phyloP scores from a whole-genome alignment of 1,284 basidiomycete species.

The Microbotryomycetes sp. region DNA sequence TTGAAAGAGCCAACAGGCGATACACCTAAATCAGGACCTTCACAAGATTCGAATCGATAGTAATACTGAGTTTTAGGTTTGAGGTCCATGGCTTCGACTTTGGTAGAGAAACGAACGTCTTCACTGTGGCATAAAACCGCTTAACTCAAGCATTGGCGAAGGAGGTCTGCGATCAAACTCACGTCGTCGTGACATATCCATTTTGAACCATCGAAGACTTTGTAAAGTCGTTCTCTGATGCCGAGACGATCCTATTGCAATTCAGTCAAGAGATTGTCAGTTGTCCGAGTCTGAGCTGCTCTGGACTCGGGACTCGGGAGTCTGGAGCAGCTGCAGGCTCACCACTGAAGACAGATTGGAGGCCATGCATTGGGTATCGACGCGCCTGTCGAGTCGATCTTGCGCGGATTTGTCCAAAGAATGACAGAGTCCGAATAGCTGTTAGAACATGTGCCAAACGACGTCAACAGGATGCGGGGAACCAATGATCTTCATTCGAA shows the following conservation, averaged over 20 bases:
- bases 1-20: conserved; percentile 52
- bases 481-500: background rate
- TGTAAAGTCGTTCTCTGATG: conserved; percentile 46
- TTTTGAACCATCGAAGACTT: conserved; percentile 13
- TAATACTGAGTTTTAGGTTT: conserved; percentile 55
- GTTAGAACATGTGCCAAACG: background rate
- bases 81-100: conserved; percentile 55
- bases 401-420: conserved; percentile 51
- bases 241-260: conserved; percentile 56
- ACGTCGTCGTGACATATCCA: conserved; percentile 5
- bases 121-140: conserved; percentile 48
- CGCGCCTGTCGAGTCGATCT: conserved; percentile 6
- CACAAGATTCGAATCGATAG: conserved; percentile 57
- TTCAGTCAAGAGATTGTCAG: too few relatives aligned
- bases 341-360: conserved; percentile 15
- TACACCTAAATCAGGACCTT: conserved; percentile 40
- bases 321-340: too few relatives aligned
- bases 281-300: too few relatives aligned
- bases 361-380: conserved; percentile 14
- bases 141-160: conserved; percentile 51
- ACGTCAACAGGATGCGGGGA: background rate
- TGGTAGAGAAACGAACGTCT: conserved; percentile 60
- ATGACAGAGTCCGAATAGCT: conserved; percentile 53
- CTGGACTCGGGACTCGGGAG: too few relatives aligned
- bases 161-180: background rate